These are phyloP conservation scores for Brasilioporus rufonigricans DNA, from an alignment of 768 basidiomycete genomes.

Conservation along the genomic window DNA sequence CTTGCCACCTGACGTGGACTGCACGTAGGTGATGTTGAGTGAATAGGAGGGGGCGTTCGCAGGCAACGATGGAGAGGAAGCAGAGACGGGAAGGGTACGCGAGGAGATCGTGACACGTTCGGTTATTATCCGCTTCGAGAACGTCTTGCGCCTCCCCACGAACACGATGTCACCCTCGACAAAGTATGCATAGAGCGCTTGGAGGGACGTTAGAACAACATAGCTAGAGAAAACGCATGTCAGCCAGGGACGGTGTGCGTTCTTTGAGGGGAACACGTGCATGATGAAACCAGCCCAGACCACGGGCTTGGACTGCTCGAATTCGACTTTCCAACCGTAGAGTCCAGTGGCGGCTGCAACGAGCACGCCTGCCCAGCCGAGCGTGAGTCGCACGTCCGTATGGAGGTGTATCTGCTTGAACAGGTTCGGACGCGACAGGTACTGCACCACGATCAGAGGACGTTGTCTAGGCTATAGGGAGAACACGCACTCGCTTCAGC, in stretches of 20 bases:
- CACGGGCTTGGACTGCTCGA: constrained; percentile 81
- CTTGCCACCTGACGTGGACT: constrained; percentile 84
- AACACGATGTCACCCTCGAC: constrained; percentile 84
- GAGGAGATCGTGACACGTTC: constrained; percentile 84
- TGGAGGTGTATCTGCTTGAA: constrained; percentile 88
- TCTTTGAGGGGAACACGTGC: constrained; percentile 45
- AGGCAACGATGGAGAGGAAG: constrained; percentile 22
- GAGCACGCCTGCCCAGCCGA: constrained; percentile 86
- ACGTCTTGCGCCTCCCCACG: constrained; percentile 85
- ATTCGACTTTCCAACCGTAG: constrained; percentile 86
- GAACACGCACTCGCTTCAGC: constrained; percentile 70
- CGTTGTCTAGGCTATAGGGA: background rate
- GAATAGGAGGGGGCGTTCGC: constrained; percentile 63
- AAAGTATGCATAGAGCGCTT: constrained; percentile 83
- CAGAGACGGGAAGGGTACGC: constrained; percentile 50
- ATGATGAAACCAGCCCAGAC: constrained; percentile 76
- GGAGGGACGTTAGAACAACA: constrained; percentile 63
- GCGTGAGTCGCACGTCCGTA: constrained; percentile 80
- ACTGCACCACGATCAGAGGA: constrained; percentile 45
- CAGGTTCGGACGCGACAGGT: constrained; percentile 71
- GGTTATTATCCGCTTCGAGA: constrained; percentile 90
- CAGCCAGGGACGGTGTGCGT: constrained; percentile 2
- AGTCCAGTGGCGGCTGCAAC: constrained; percentile 78
- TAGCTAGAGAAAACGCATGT: constrained; percentile 50
- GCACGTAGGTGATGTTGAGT: constrained; percentile 66